A percentile compares a stretch with the other conserved stretches of the same genome.
phyloP scores from a whole-genome alignment of 768 basidiomycete genomes.

The Calocybe cyanea region DNA sequence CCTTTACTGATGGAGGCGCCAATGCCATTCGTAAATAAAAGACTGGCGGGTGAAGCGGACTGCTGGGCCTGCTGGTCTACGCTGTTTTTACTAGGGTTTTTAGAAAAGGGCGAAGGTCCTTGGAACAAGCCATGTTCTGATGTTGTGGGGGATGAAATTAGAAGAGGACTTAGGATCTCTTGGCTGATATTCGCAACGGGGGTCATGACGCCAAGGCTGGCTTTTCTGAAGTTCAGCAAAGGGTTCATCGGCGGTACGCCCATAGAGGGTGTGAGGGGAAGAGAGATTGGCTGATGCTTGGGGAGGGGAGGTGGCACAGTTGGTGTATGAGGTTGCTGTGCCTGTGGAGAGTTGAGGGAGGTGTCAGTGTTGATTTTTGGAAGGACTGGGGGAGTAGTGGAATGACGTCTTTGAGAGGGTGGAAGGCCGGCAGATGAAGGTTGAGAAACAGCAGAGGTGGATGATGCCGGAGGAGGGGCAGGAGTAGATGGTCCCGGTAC shows the following conservation, averaged over 20 bases:
- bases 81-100: neutral
- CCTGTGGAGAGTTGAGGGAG: constrained; percentile 7
- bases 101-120: constrained; percentile 1
- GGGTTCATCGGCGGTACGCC: constrained; percentile 24
- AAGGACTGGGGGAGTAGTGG: constrained; percentile 17
- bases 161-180: constrained; percentile 42
- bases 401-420: constrained; percentile 14
- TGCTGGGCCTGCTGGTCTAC: too few species aligned
- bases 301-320: constrained; percentile 34
- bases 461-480: constrained; percentile 12
- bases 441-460: constrained; percentile 4
- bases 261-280: constrained; percentile 42
- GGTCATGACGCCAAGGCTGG: constrained; percentile 21
- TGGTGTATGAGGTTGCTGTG: constrained; percentile 21
- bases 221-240: constrained; percentile 29
- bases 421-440: constrained; percentile 7
- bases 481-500: constrained; percentile 9
- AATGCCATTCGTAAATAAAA: constrained; percentile 8
- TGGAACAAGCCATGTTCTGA: constrained; percentile 14
- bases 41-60: neutral
- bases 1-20: neutral
- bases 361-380: constrained; percentile 22
- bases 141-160: constrained; percentile 30
- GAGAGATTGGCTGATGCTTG: constrained; percentile 39
- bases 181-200: constrained; percentile 20